Evolutionary conservation across 441 rosid species (phyloP).

Genomic region (Euphorbia celastroides): DNA sequence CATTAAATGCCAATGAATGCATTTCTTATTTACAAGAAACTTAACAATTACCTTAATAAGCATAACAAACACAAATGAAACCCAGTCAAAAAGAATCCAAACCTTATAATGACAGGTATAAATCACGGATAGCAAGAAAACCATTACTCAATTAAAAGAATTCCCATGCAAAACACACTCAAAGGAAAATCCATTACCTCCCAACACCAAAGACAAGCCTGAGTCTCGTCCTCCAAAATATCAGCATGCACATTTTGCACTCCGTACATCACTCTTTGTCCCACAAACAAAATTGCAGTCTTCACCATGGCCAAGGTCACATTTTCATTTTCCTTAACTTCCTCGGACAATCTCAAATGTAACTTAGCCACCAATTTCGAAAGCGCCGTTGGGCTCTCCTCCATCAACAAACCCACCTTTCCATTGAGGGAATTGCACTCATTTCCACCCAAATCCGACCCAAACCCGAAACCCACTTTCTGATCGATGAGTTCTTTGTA

Average conservation of each 20-base stretch:
- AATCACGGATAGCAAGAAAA: neutral
- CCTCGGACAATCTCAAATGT: conserved; percentile 21
- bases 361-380: conserved; percentile 55
- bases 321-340: conserved; percentile 12
- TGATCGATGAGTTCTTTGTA: conserved; percentile 37
- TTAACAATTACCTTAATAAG: neutral
- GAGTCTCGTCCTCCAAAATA: conserved; percentile 63
- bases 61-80: neutral
- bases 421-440: neutral
- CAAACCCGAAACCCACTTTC: conserved; percentile 24
- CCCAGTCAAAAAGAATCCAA: neutral
- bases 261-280: conserved; percentile 75
- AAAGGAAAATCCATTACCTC: conserved; percentile 48
- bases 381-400: conserved; percentile 25
- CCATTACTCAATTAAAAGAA: neutral
- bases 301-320: conserved; percentile 46
- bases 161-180: neutral
- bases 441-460: no score
- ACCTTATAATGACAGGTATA: neutral
- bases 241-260: conserved; percentile 63
- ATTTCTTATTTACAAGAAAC: neutral
- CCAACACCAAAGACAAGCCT: conserved; percentile 87
- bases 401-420: neutral
- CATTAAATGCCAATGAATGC: conserved; percentile 3
- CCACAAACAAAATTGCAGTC: conserved; percentile 50